Evolutionary conservation across 2,329 filamentous ascomycete genomes (phyloP).

Genomic region (Tolypocladium sp.): DNA sequence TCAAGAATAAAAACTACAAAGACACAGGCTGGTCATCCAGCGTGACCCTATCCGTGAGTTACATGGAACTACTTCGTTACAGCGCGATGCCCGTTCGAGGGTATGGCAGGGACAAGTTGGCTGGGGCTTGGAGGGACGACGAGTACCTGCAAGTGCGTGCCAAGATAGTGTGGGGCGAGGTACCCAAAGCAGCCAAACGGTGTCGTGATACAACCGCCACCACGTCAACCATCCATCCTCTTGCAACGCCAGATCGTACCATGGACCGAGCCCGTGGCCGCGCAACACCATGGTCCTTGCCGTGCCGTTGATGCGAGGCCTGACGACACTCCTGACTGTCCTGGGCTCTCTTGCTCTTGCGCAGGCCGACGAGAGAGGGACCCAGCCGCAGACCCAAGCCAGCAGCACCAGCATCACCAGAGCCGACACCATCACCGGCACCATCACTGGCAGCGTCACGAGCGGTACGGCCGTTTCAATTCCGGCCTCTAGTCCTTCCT

Average conservation of each 20-base stretch:
- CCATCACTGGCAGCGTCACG: background rate
- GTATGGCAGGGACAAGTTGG: background rate
- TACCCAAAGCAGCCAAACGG: background rate
- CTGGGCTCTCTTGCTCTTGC: background rate
- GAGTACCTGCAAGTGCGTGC: background rate
- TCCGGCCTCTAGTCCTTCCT: background rate
- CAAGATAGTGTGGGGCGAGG: background rate
- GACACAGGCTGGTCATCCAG: background rate
- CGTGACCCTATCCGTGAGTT: background rate
- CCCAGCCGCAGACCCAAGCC: background rate
- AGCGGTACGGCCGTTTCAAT: background rate
- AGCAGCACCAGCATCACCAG: background rate
- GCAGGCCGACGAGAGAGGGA: background rate
- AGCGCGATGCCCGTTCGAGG: too few species aligned
- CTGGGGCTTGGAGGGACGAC: background rate
- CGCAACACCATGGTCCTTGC: constrained; percentile 4
- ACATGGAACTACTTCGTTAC: too few species aligned
- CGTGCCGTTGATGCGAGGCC: background rate
- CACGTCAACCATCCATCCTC: background rate
- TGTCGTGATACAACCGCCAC: background rate
- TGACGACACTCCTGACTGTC: background rate
- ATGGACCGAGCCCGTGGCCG: constrained; percentile 1
- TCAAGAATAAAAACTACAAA: background rate
- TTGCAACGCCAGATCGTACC: background rate
- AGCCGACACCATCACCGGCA: background rate